phyloP scores from a whole-genome alignment of 257 asterid genomes.

The Catharanthus roseus region DNA sequence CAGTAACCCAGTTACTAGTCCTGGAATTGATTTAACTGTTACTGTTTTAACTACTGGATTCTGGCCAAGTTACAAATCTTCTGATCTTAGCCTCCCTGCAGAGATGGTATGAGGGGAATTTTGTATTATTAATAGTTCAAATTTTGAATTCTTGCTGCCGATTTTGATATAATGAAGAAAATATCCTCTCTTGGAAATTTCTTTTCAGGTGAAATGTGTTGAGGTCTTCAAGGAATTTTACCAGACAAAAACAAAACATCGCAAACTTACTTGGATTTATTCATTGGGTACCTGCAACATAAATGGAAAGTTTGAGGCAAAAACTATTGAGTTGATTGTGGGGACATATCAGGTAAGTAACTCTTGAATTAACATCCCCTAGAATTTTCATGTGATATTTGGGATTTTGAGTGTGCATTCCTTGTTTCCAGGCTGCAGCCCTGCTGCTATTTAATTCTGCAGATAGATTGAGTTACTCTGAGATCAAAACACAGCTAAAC shows the following conservation, averaged over 20 bases:
- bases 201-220: constrained; percentile 50
- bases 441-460: constrained; percentile 44
- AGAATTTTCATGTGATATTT: not conserved
- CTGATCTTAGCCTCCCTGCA: constrained; percentile 47
- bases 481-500: constrained; percentile 41
- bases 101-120: constrained; percentile 38
- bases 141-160: constrained; percentile 3
- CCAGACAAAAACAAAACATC: constrained; percentile 31
- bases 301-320: constrained; percentile 40
- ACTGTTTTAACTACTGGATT: constrained; percentile 51
- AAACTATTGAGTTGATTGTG: constrained; percentile 41
- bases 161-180: not conserved
- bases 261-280: constrained; percentile 53
- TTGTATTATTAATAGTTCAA: not conserved
- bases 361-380: not conserved
- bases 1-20: constrained; percentile 23
- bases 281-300: constrained; percentile 48
- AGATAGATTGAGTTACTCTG: constrained; percentile 48
- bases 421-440: constrained; percentile 41
- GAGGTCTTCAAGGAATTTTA: constrained; percentile 49
- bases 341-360: constrained; percentile 46
- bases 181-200: not conserved
- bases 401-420: not conserved
- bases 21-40: constrained; percentile 47
- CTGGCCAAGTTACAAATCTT: constrained; percentile 61